Evolutionary conservation across 306 rosid species (phyloP), one percentile per base, ranked within the genome.

Genomic region (Casuarina cunninghamiana): DNA sequence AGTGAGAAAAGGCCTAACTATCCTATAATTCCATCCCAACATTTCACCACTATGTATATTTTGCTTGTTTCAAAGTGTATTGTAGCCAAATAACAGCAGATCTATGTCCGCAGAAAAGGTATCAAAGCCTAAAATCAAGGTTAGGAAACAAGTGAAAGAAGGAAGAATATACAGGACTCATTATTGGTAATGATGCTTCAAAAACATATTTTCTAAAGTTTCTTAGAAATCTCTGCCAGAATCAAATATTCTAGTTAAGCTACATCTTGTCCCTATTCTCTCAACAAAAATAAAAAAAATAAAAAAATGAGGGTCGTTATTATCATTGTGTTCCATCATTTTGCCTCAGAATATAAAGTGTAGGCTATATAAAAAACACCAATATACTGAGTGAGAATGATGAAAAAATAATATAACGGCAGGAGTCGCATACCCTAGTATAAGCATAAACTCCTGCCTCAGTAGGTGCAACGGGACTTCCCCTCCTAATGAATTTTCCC

Each of bases 401-500:
- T 10, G 21, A 50, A 65, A 68, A 41, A 58, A 43, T 75, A 70
- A 72, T 21, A 46, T 46, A 9, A 8, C 11, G 51, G 43, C 39
- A 75, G 39, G 66, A 75, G 66, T 43, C 58, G 26, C 84, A 48
- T 87, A 93, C 99, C 94, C 83, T 91, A 53, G 98, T 91, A 79
- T 88, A 93, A 45, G 99, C 99, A 73, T 96, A 96, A 84, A 93
- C 97, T 55, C 99, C 97, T 63, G 99, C 94, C 87, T 96, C 99
- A 6, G 94, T 73, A 72, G 99, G 99, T 77, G 84, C 91, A 1
- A 89, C 76, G 26, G 99, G 99, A 83, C 99, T 93, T 78, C 99
- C 99, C 82, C 99, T 93, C 82, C 99, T 86, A 21, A 87, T 86
- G 93, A 93, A 96, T 81, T 79, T 88, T 46, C 99, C 99, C 69